Base-by-base conservation (phyloP, 352 stramenopile species). In the Elongisporangium prolatum region DNA sequence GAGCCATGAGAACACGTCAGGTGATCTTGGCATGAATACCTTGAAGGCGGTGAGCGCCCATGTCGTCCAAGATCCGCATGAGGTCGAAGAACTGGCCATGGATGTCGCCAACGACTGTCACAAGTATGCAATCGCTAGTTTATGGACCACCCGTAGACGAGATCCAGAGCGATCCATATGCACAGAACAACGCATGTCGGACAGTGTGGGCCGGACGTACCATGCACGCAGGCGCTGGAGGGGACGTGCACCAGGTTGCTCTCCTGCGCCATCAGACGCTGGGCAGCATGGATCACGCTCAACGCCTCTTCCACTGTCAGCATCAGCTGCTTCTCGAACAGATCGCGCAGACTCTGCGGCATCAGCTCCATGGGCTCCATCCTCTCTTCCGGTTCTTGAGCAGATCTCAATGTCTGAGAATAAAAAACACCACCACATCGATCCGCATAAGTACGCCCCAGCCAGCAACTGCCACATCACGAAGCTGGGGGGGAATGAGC, bases 1-100 rank as follows among this genome's bases (percentile, higher is more conserved):
- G 8, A 40, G 28, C 28, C 28, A 40, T 9, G 14, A 6, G 9
- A 40, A 8, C 9, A 13, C 28, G 28, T 9, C 28, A 40, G 28
- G 9, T 40, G 28, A 40, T 40, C 28, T 6, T 40, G 4, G 18
- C 57, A 14, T 40, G 48, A 61, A 11, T 55, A 87, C 76, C 66
- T 21, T 62, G 59, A 21, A 89, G 52, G n/a, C 65, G 44, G 4
- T 58, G 62, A 9, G 86, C 57, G 4, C 59, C 74, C 37, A 77
- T 65, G 21, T 67, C 65, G 38, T 91, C 80, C 37, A 91, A 59
- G 18, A 91, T 65, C 25, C 76, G 67, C 62, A 91, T 77, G 14
- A 91, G 63, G 52, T 91, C 83, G 55, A 78, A 93, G 59, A 91
- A 93, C 65, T 93, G 83, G 8, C 83, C 80, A n/a, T 93, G 83